Evolutionary conservation across 306 rosid genomes (phyloP), one percentile per base, ranked within the genome.

Genomic region (Pachyrhizus erosus): DNA sequence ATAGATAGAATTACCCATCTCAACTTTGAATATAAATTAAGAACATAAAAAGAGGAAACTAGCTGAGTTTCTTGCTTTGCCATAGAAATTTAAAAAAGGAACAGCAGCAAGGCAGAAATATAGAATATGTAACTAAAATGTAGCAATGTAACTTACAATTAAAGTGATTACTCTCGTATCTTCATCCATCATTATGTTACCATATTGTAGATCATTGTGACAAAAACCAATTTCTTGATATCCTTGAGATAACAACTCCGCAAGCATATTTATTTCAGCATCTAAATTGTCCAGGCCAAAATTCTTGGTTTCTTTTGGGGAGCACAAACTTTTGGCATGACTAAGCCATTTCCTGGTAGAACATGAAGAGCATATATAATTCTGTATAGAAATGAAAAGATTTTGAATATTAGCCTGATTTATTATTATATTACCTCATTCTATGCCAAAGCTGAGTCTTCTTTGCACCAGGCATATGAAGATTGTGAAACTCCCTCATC

Each of bases 121-220:
- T 27, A 67, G 40, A 80, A 70, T 55, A 64, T 10, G 18, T 34
- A 34, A 29, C 31, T 4, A 77, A 37, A 20, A 26, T 33, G 3
- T 20, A 18, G 66, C 10, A 68, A 83, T 14, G 17, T 74, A 80
- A 84, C 98, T 86, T 87, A 96, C 99, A 68, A 96, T 96, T 46
- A 96, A 9, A 54, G 98, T 96, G 84, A 96, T 89, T 77, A 89
- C 76, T 82, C 88, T 85, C 58, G 97, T 89, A 42, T 91, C 89
- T 84, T 91, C 97, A 24, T 92, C 97, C 79, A 96, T 92, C 99
- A 96, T 96, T 88, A 96, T 93, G 93, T 96, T 96, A 52, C 99
- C 99, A 37, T 96, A 96, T 70, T 96, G 99, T 46, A 96, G 79
- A 80, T 96, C 99, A 45, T 96, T 96, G 89, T 96, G 99, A 60